Base-by-base conservation (phyloP, 257 asterid genomes). In the Solanum dulcamara region DNA sequence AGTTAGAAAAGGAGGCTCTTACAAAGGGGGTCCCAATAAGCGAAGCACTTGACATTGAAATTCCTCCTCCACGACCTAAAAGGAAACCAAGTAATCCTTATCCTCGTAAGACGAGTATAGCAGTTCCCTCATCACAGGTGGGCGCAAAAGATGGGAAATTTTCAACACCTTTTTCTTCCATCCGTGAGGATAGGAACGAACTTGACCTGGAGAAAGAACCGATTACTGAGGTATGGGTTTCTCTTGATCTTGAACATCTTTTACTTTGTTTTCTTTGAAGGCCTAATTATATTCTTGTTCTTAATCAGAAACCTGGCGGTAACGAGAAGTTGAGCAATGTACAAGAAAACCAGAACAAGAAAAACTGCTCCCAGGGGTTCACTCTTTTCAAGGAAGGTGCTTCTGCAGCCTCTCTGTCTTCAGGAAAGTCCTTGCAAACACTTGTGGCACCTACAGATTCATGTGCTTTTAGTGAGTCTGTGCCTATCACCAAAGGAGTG, bases 21-120 rank as follows among this genome's bases (percentile, higher is more conserved):
- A 89, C 86, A 46, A 96, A 93, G 89, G 99, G 98, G 88, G 94
- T 92, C 87, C 95, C 96, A 32, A 59, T 89, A 44, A 96, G 96
- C 64, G 93, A 93, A 72, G 90, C 94, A 80, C 93, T 91, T 70
- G 97, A 96, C 92, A 96, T 96, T 85, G 97, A 95, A 86, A 96
- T 96, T 89, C 99, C 99, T 87, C 99, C 99, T 71, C 98, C 99
- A 82, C 92, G 99, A 62, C 99, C 99, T 35, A 96, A 96, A 91
- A 94, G 97, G 91, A 96, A 96, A 88, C 98, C 99, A 22, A 90
- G 91, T 83, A 94, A 90, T 92, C 98, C 99, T 57, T 96, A 96
- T 87, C 99, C 99, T 86, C 95, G 98, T 33, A 96, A 96, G 92
- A 89, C 88, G 15, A 86, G 90, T 53, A 81, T 84, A 42, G 96